Base-by-base conservation (phyloP, 352 stramenopile genomes). In the Pythium insidiosum region DNA sequence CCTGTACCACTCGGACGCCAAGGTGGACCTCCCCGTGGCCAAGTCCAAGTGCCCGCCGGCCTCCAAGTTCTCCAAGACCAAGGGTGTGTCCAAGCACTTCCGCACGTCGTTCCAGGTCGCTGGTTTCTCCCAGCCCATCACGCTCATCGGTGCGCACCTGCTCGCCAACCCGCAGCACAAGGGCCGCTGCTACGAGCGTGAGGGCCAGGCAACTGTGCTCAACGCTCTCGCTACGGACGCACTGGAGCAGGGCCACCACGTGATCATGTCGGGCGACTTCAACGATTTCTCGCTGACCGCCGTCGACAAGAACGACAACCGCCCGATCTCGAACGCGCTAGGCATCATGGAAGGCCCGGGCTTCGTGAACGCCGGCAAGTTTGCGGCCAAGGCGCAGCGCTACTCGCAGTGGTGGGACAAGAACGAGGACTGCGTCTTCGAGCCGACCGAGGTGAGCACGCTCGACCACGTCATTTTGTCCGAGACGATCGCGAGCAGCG, bases 61-160 rank as follows among this genome's bases (percentile, higher is more conserved):
- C n/a, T n/a, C n/a, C n/a, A n/a, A n/a, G n/a, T n/a, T n/a, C n/a
- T n/a, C 56, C 11, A 56, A 43, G 28, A 61, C 64, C 4, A 83
- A 80, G 53, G 61, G 53, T 4, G 68, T 84, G 25, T 72, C 68
- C 44, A 87, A 87, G 60, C 63, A 87, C 57, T 77, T 84, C 41
- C 78, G 74, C 61, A 74, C 74, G 34, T 72, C 66, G 6, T 80
- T 88, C 58, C 72, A 84, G 31, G 61, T 80, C 28, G 53, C 60
- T 3, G 68, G 73, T 5, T 80, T 78, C 60, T 70, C 68, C 35
- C 84, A 82, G 50, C 68, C 71, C 7, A 67, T 88, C 38, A 82
- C 72, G 1, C 43, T 85, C 13, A 69, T 88, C 10, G 74, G 72
- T 15, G 70, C 68, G 12, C 74, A 88, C 47, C 53, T 88, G 39